Base-by-base conservation (phyloP, 495 filamentous ascomycete species). In the Opeltia flavorubescens region DNA sequence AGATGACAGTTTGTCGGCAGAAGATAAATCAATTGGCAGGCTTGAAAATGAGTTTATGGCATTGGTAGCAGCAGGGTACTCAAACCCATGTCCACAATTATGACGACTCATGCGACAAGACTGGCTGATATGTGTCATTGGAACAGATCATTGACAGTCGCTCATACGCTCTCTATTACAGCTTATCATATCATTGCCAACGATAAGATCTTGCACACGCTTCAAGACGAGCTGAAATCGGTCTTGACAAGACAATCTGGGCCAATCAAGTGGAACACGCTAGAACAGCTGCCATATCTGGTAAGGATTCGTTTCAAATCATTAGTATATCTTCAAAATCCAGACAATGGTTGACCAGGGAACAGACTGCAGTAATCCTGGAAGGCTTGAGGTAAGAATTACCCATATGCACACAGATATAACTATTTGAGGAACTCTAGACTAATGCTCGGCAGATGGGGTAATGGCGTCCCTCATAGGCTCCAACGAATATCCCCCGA, bases 271-370 rank as follows among this genome's bases (percentile, higher is more conserved):
- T 63, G 58, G 64, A 51, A 44, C 12, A 45, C 57, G 20, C 60
- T 70, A 0, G 68, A 70, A 45, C 55, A 69, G 48, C 66, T 70
- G 1, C 69, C 72, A 2, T 76, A 72, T 49, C 41, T 55, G 8
- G 49, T 47, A 18, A 7, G 49, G 15, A 33, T n/a, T 9, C 15
- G 11, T 18, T 29, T 40, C 17, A 24, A 15, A 24, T 6, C 17
- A 8, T 17, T 40, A 6, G n/a, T 15, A 6, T 6, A 40, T 27
- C 15, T 21, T 4, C 6, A 17, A 5, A 12, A 24, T 13, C 24
- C 5, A n/a, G 4, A 20, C 39, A 8, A 24, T n/a, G 9, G n/a
- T 12, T 6, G 4, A 17, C 24, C 8, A 7, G 13, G 42, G 3
- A 29, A 33, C 30, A 51, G 28, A 67, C 55, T 4, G 54, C 60